Percentiles rank a stretch among this genome's conserved stretches.
Conservation (phyloP, 805 yeast genomes). For the Schizosaccharomyces japonicus region DNA sequence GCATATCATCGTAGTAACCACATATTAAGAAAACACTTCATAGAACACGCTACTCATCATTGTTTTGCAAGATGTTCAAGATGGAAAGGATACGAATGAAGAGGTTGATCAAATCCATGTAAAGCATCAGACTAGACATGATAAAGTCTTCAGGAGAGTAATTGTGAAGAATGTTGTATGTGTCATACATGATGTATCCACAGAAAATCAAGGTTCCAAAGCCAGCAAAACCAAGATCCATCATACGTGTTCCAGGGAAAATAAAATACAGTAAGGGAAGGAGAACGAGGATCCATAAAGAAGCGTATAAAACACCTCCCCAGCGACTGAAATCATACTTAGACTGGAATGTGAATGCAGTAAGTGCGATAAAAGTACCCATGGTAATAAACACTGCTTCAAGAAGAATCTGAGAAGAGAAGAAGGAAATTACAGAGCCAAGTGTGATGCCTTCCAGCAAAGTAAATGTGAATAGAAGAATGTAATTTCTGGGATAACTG, state of each 20-base stretch:
- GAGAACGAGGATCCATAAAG: slow-evolving; percentile 45
- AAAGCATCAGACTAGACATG: slow-evolving; percentile 53
- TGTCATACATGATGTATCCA: slow-evolving; percentile 52
- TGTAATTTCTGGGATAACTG: slow-evolving; percentile 42
- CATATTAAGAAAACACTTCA: too few relatives aligned
- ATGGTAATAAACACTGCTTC: slow-evolving; percentile 50
- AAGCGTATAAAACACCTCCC: slow-evolving; percentile 33
- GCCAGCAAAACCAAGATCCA: slow-evolving; percentile 43
- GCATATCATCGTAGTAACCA: too few relatives aligned
- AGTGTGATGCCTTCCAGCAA: slow-evolving; percentile 48
- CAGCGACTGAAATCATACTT: slow-evolving; percentile 50
- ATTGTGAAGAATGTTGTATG: slow-evolving; percentile 53
- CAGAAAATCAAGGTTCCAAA: slow-evolving; percentile 54
- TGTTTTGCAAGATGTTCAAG: slow-evolving; percentile 16
- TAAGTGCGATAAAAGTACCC: slow-evolving; percentile 50
- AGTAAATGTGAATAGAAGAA: slow-evolving; percentile 43
- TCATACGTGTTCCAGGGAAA: slow-evolving; percentile 31
- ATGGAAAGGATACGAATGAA: slow-evolving; percentile 55
- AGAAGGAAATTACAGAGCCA: slow-evolving; percentile 40
- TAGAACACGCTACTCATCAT: neutral
- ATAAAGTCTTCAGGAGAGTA: slow-evolving; percentile 66
- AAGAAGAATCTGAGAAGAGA: slow-evolving; percentile 38
- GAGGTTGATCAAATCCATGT: slow-evolving; percentile 62
- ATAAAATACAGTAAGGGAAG: slow-evolving; percentile 49
- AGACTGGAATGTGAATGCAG: slow-evolving; percentile 53